phyloP scores from a whole-genome alignment of 2,329 filamentous ascomycete genomes.

The Paradendryphiella salina region DNA sequence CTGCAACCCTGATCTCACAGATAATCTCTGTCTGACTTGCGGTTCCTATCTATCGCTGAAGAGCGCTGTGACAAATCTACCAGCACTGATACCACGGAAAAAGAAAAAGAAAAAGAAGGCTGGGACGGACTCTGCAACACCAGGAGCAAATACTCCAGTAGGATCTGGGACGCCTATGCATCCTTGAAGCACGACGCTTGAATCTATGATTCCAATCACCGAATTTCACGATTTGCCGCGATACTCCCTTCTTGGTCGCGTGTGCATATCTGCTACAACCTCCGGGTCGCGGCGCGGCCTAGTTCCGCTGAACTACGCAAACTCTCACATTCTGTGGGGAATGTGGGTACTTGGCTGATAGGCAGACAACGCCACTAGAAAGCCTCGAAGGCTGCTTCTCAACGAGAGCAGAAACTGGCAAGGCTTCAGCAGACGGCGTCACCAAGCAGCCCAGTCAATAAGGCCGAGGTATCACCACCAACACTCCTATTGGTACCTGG shows the following conservation, averaged over 20 bases:
- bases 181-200: constrained; percentile 21
- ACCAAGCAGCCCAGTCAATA: not conserved
- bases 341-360: constrained; percentile 1
- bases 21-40: constrained; percentile 46
- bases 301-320: constrained; percentile 4
- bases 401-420: not conserved
- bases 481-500: not conserved
- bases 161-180: constrained; percentile 43
- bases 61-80: constrained; percentile 38
- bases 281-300: constrained; percentile 5
- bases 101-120: constrained; percentile 48
- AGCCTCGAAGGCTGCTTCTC: not conserved
- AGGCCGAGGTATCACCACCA: not conserved
- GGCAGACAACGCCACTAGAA: constrained; percentile 1
- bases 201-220: not conserved
- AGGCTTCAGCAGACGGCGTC: not conserved
- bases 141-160: constrained; percentile 38
- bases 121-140: constrained; percentile 41
- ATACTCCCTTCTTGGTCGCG: constrained; percentile 1
- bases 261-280: constrained; percentile 12
- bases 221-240: constrained; percentile 1
- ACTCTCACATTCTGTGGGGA: constrained; percentile 2
- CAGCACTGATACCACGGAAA: constrained; percentile 44
- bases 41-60: constrained; percentile 46
- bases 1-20: constrained; percentile 40